These are phyloP conservation scores for Picochlorum sp. DNA, from an alignment of 139 green algal genomes.

Conservation along the genomic window DNA sequence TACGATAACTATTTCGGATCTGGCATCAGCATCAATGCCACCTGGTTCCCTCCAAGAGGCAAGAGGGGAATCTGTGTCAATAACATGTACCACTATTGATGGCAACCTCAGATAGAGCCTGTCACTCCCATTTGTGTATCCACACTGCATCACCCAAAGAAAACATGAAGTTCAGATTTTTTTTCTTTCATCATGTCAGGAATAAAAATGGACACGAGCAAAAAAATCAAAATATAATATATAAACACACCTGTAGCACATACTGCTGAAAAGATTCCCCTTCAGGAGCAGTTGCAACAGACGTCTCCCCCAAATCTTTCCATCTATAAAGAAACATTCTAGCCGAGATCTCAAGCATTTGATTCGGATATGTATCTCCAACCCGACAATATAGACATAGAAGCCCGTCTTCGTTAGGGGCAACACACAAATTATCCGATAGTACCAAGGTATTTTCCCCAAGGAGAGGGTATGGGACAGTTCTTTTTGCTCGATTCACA, in stretches of 20 bases:
- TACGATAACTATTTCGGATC: constrained; percentile 45
- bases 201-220: background rate
- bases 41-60: constrained; percentile 11
- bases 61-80: constrained; percentile 34
- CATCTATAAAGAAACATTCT: constrained; percentile 63
- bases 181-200: background rate
- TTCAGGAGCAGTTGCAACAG: background rate
- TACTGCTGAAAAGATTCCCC: background rate
- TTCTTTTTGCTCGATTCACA: constrained; percentile 29
- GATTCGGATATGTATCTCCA: constrained; percentile 61
- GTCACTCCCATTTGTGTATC: constrained; percentile 31
- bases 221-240: background rate
- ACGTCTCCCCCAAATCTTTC: background rate
- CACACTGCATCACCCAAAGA: constrained; percentile 7
- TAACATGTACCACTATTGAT: constrained; percentile 39
- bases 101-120: constrained; percentile 51
- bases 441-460: constrained; percentile 72
- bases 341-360: constrained; percentile 52
- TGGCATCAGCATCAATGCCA: constrained; percentile 27
- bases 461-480: constrained; percentile 46
- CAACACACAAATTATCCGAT: constrained; percentile 26
- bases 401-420: constrained; percentile 2
- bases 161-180: background rate
- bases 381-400: constrained; percentile 25
- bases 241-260: background rate